These are phyloP conservation scores for Scutellaria baicalensis DNA, from an alignment of 257 asterid species.

Conservation along the genomic window DNA sequence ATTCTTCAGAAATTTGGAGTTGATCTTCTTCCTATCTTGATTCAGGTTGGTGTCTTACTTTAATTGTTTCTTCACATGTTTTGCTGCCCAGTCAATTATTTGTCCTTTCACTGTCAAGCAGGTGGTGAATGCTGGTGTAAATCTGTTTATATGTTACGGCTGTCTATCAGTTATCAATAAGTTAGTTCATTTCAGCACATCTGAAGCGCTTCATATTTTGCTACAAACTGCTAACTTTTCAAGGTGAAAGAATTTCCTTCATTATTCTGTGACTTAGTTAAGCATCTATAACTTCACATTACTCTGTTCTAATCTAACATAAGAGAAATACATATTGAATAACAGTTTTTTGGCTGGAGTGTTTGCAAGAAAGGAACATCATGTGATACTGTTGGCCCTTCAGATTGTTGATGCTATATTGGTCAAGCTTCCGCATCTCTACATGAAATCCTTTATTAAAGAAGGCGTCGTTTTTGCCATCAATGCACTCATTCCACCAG, in stretches of 20 bases:
- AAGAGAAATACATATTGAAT: conserved; percentile 3
- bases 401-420: conserved; percentile 64
- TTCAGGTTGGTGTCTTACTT: conserved; percentile 50
- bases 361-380: conserved; percentile 78
- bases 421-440: conserved; percentile 64
- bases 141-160: conserved; percentile 63
- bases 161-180: conserved; percentile 81
- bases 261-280: background rate
- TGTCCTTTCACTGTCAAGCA: conserved; percentile 30
- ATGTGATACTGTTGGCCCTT: conserved; percentile 65
- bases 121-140: conserved; percentile 91
- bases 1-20: conserved; percentile 66
- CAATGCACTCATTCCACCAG: conserved; percentile 53
- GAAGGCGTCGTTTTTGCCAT: conserved; percentile 86
- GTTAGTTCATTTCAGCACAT: conserved; percentile 69
- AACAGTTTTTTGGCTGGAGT: conserved; percentile 95
- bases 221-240: conserved; percentile 61
- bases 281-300: background rate
- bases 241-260: conserved; percentile 46
- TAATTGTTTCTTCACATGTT: background rate
- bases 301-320: conserved; percentile 3
- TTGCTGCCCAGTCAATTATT: conserved; percentile 1
- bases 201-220: conserved; percentile 55
- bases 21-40: conserved; percentile 77
- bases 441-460: conserved; percentile 67